These are phyloP conservation scores for Chamaecyparis obtusa DNA, from an alignment of 75 land plant genomes.

Conservation along the genomic window DNA sequence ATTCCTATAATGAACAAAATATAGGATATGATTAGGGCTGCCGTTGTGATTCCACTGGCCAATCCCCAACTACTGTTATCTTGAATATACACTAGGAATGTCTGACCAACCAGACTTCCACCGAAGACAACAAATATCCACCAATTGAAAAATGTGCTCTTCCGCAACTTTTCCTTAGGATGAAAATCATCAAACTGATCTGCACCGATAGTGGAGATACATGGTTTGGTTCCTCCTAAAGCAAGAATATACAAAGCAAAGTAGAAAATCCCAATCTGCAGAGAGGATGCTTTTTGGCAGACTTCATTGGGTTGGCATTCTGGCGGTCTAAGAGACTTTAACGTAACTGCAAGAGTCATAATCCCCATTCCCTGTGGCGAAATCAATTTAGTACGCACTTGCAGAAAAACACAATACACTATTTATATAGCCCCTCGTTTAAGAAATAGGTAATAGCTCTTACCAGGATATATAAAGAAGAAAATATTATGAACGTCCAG, in stretches of 20 bases:
- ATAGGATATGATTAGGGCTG: slow-evolving; percentile 51
- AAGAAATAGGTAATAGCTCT: background rate
- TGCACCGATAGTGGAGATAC: no score
- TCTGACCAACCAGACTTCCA: slow-evolving; percentile 39
- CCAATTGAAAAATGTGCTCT: slow-evolving; percentile 76
- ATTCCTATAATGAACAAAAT: slow-evolving; percentile 64
- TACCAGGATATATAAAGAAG: slow-evolving; percentile 25
- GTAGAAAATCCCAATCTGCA: no score
- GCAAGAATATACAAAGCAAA: no score
- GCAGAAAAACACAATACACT: background rate
- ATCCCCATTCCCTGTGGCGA: no score
- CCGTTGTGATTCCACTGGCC: slow-evolving; percentile 33
- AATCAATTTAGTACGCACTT: slow-evolving; percentile 18
- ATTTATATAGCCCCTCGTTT: background rate
- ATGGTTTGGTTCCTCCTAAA: no score
- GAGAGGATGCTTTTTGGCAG: no score
- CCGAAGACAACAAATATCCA: slow-evolving; percentile 69
- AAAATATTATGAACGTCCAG: slow-evolving; percentile 43
- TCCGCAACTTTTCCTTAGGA: slow-evolving; percentile 59
- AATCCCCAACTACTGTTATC: no score
- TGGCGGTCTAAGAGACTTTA: no score
- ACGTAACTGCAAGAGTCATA: no score
- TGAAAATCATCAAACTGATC: slow-evolving; percentile 17
- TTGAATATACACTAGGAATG: no score
- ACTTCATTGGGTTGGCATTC: no score